Percentiles rank a stretch among this genome's conserved stretches.
Conservation (phyloP, 2,329 filamentous ascomycete genomes). For the Fusarium pseudocircinatum region DNA sequence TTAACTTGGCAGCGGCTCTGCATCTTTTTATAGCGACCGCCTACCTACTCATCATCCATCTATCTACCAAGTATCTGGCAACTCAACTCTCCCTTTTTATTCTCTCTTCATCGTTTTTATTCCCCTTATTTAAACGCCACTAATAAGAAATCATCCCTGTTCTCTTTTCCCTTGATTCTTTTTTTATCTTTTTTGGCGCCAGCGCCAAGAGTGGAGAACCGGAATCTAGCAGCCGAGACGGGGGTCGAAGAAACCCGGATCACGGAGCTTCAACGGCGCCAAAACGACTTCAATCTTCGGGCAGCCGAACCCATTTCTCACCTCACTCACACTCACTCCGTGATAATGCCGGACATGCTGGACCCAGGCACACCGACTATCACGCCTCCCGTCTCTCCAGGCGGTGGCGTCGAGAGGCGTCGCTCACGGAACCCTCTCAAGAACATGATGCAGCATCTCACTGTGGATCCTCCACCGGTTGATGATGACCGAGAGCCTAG, state of each 20-base stretch:
- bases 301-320: not conserved
- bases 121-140: conserved; percentile 22
- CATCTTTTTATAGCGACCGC: conserved; percentile 10
- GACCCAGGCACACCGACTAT: conserved; percentile 39
- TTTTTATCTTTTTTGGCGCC: conserved; percentile 12
- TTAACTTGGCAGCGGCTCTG: not conserved
- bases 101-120: not conserved
- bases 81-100: not conserved
- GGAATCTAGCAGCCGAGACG: conserved; percentile 41
- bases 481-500: conserved; percentile 42
- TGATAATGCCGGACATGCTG: conserved; percentile 45
- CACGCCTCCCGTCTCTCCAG: conserved; percentile 37
- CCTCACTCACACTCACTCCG: not conserved
- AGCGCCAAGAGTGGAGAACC: conserved; percentile 41
- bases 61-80: no score
- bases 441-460: conserved; percentile 52
- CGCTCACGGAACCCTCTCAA: conserved; percentile 49
- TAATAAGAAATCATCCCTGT: conserved; percentile 20
- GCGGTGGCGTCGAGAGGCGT: conserved; percentile 42
- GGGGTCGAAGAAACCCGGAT: conserved; percentile 37
- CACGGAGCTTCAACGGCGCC: conserved; percentile 39
- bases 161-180: conserved; percentile 1
- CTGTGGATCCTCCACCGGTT: conserved; percentile 46
- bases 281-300: conserved; percentile 17
- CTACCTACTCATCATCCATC: not conserved